phyloP scores from a whole-genome alignment of 139 green algal species.

The Eudorina sp. region DNA sequence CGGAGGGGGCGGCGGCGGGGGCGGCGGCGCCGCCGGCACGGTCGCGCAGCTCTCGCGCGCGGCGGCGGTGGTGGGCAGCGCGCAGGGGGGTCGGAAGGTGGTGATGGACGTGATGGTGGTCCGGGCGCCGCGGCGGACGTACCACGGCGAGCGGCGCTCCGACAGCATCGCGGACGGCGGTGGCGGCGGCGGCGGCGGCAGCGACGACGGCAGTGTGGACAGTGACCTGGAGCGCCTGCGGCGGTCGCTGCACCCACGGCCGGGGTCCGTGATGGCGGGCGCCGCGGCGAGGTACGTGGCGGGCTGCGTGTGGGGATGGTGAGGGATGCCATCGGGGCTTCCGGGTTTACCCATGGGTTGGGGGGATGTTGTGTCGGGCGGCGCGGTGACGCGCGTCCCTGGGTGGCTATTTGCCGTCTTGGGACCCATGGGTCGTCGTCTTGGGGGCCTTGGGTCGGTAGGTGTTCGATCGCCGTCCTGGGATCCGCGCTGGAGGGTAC shows the following conservation, averaged over 20 bases:
- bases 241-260: not conserved
- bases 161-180: not conserved
- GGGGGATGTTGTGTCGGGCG: too few species aligned
- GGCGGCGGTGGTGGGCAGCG: slow-evolving; percentile 12
- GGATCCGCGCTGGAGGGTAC: too few species aligned
- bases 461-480: too few species aligned
- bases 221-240: slow-evolving; percentile 22
- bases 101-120: slow-evolving; percentile 48
- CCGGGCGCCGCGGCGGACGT: not conserved
- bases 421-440: too few species aligned
- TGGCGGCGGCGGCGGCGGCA: not conserved
- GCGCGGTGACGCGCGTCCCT: too few species aligned
- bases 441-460: too few species aligned
- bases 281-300: not conserved
- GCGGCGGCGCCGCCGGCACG: slow-evolving; percentile 1
- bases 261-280: not conserved
- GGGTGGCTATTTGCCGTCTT: too few species aligned
- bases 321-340: too few species aligned
- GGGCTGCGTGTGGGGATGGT: too few species aligned
- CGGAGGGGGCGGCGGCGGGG: not conserved
- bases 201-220: not conserved
- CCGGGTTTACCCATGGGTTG: too few species aligned
- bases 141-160: not conserved
- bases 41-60: slow-evolving; percentile 1
- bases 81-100: slow-evolving; percentile 26